Conservation (phyloP, 371 early-diverging fungal species). For the Mucor piriformis region DNA sequence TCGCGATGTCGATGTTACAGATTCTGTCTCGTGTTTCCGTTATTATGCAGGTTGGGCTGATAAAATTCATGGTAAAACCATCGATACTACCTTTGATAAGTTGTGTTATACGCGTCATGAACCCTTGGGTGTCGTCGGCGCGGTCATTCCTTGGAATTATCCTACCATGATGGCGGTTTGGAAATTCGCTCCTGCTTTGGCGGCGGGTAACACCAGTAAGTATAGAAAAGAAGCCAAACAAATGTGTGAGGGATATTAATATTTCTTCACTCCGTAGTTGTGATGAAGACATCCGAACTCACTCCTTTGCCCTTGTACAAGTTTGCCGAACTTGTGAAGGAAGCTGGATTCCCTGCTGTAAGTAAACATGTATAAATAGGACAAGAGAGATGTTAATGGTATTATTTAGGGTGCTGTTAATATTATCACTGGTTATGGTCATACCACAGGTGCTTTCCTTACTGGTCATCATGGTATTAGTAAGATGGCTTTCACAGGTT, state of each 20-base stretch:
- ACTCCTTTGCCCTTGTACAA: slow-evolving; percentile 53
- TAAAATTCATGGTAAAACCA: slow-evolving; percentile 65
- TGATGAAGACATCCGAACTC: slow-evolving; percentile 57
- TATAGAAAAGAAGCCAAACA: too few species aligned
- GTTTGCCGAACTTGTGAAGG: slow-evolving; percentile 48
- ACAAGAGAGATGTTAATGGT: too few species aligned
- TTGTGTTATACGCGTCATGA: slow-evolving; percentile 70
- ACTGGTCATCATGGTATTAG: slow-evolving; percentile 31
- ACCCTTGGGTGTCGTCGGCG: slow-evolving; percentile 79
- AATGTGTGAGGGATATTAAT: neutral
- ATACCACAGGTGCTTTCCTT: slow-evolving; percentile 37
- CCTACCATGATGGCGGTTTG: slow-evolving; percentile 71
- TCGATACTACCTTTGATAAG: slow-evolving; percentile 43
- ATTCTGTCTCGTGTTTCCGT: slow-evolving; percentile 66
- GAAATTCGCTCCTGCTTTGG: slow-evolving; percentile 87
- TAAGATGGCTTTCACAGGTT: slow-evolving; percentile 70
- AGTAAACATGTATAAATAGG: slow-evolving; percentile 16
- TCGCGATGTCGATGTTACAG: slow-evolving; percentile 61
- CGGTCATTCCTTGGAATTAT: slow-evolving; percentile 62
- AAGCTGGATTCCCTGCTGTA: slow-evolving; percentile 49
- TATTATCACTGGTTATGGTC: slow-evolving; percentile 61
- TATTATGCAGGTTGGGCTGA: slow-evolving; percentile 83
- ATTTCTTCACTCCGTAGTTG: slow-evolving; percentile 21
- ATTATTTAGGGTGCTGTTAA: slow-evolving; percentile 79
- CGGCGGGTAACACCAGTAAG: slow-evolving; percentile 63